phyloP scores from a whole-genome alignment of 2,329 filamentous ascomycete genomes.

The Boeremia lycopersici region DNA sequence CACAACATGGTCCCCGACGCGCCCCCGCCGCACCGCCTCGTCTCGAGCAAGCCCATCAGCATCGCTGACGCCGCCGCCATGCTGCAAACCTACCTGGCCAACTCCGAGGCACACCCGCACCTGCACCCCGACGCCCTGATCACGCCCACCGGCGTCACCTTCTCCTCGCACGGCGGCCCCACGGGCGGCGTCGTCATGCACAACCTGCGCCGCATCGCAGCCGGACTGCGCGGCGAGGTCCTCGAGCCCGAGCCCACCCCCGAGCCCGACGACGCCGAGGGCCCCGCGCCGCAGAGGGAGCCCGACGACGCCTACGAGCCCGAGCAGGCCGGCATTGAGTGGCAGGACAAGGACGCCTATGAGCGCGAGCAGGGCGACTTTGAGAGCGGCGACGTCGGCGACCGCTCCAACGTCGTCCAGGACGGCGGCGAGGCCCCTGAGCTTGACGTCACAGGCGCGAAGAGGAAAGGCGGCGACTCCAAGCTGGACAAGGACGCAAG shows the following conservation, averaged over 20 bases:
- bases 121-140: constrained; percentile 57
- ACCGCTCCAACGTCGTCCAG: constrained; percentile 39
- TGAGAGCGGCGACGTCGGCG: constrained; percentile 51
- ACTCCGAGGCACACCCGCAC: constrained; percentile 50
- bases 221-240: constrained; percentile 59
- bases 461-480: constrained; percentile 57
- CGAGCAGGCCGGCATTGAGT: constrained; percentile 46
- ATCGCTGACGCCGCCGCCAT: constrained; percentile 40
- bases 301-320: constrained; percentile 53
- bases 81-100: constrained; percentile 50
- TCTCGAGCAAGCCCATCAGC: constrained; percentile 41
- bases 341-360: constrained; percentile 53
- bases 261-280: constrained; percentile 46
- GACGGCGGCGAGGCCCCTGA: constrained; percentile 38
- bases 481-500: constrained; percentile 55
- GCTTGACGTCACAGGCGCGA: constrained; percentile 35
- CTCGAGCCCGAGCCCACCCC: constrained; percentile 52
- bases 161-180: constrained; percentile 51
- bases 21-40: constrained; percentile 46
- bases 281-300: constrained; percentile 44
- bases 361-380: constrained; percentile 48
- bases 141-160: constrained; percentile 50
- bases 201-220: constrained; percentile 59
- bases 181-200: constrained; percentile 57
- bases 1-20: constrained; percentile 40